Evolutionary conservation across 2,329 filamentous ascomycete species (phyloP), one percentile per base, ranked within the genome.

Genomic region (Mariannaea sp.): DNA sequence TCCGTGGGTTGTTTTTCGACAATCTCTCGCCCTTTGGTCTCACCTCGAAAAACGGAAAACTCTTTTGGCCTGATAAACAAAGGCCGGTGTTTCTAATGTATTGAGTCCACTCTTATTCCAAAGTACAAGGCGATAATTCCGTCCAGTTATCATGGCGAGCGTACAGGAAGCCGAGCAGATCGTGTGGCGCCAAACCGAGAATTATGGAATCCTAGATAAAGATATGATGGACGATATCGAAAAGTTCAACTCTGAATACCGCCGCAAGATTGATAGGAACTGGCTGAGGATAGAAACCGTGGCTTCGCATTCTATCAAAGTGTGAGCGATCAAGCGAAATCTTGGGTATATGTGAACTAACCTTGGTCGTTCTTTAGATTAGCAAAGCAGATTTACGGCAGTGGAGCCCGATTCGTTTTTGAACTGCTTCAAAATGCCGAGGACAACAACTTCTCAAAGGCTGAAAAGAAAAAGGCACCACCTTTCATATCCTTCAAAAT

Each of bases 341-440:
- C 17, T 26, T 41, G 7, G 20, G 20, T 9, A 32, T 16, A 20
- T 29, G 8, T 13, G 3, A 24, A 2, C 39, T 49, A 22, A 56
- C n/a, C n/a, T n/a, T n/a, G n/a, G n/a, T 16, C 19, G n/a, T 22
- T n/a, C 29, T 0, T 16, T 9, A 61, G 59, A 30, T 10, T 59
- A 14, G 53, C 59, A 12, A 60, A 52, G 10, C 48, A 61, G 8
- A 59, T 61, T 2, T 59, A 59, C 17, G 59, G 59, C 2, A 59
- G 51, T n/a, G 56, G 58, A 0, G 56, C 59, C 2, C 33, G 58
- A 26, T 61, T 61, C 5, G 52, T 59, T 1, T 62, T 62, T 32
- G 60, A 62, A 29, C 60, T 62, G 44, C 56, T 62, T 42, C 60
- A 60, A 20, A 60, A 61, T 17, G 54, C 52, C 8, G 57, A 62